Conservation (phyloP, 1,139 yeast species). For the Saccharomyces hybrid region DNA sequence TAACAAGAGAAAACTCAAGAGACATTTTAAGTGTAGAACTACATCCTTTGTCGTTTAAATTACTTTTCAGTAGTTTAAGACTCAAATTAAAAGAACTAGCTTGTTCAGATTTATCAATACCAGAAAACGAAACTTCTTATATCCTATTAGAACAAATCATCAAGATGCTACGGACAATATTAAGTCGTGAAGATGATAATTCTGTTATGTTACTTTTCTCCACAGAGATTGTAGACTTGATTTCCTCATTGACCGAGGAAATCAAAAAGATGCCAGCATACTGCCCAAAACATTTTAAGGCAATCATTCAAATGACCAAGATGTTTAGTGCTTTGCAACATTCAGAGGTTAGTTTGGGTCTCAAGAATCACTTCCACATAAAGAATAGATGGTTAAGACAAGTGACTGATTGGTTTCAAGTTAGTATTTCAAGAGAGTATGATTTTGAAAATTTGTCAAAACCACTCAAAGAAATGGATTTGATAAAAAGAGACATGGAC, state of each 20-base stretch:
- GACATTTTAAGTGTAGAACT: constrained; percentile 42
- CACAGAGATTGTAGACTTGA: constrained; percentile 34
- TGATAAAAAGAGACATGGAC: constrained; percentile 39
- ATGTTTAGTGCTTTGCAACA: constrained; percentile 45
- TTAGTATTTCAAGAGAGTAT: constrained; percentile 36
- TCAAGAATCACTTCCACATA: constrained; percentile 48
- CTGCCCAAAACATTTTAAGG: constrained; percentile 39
- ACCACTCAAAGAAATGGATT: constrained; percentile 30
- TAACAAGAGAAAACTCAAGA: constrained; percentile 44
- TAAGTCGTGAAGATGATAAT: constrained; percentile 35
- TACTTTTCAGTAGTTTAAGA: constrained; percentile 31
- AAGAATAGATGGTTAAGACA: constrained; percentile 57
- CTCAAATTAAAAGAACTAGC: constrained; percentile 19
- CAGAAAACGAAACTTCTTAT: constrained; percentile 23
- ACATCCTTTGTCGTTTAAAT: constrained; percentile 38
- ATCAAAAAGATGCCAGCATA: constrained; percentile 33
- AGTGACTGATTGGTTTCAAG: constrained; percentile 63
- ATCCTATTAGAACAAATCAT: constrained; percentile 38
- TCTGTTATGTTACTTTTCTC: constrained; percentile 35
- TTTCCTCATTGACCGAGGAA: constrained; percentile 34
- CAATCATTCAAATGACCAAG: constrained; percentile 55
- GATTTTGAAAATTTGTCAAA: constrained; percentile 30
- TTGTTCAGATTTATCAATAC: constrained; percentile 23
- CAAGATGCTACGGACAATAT: constrained; percentile 36
- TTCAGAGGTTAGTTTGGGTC: constrained; percentile 39